Evolutionary conservation across 306 rosid genomes (phyloP).

Genomic region (Styphnolobium japonicum): DNA sequence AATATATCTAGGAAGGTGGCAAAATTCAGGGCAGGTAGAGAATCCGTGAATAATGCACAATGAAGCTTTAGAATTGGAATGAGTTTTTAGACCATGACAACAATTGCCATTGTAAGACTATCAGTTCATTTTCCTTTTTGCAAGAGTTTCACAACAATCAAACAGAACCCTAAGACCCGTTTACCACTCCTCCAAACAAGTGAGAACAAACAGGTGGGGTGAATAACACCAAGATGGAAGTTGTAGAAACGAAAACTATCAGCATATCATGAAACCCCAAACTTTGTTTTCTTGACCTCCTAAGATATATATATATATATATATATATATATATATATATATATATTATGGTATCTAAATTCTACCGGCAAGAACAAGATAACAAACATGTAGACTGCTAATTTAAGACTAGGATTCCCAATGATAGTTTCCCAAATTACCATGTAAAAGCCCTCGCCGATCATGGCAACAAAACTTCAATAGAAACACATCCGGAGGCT

Average conservation of each 20-base stretch:
- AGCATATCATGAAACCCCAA: not conserved
- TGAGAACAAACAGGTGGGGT: not conserved
- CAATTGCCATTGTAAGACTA: not conserved
- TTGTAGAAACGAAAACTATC: not conserved
- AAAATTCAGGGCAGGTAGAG: not conserved
- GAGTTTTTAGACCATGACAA: not conserved
- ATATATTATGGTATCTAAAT: too few relatives aligned
- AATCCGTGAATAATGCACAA: not conserved
- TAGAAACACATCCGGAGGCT: slow-evolving; percentile 72
- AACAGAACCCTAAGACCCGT: not conserved
- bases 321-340: too few relatives aligned
- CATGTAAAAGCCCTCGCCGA: slow-evolving; percentile 90
- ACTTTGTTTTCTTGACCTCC: not conserved
- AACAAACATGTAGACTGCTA: not conserved
- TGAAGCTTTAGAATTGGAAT: not conserved
- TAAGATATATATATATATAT: too few relatives aligned
- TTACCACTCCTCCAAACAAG: not conserved
- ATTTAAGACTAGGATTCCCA: not conserved
- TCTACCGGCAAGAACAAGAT: not conserved
- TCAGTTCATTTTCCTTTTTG: not conserved
- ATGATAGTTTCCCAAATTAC: slow-evolving; percentile 27
- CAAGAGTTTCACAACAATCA: not conserved
- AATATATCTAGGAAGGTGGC: not conserved
- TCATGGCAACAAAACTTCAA: slow-evolving; percentile 74
- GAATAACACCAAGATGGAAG: not conserved